Conservation (phyloP, 352 stramenopile species). For the Sclerospora graminicola region DNA sequence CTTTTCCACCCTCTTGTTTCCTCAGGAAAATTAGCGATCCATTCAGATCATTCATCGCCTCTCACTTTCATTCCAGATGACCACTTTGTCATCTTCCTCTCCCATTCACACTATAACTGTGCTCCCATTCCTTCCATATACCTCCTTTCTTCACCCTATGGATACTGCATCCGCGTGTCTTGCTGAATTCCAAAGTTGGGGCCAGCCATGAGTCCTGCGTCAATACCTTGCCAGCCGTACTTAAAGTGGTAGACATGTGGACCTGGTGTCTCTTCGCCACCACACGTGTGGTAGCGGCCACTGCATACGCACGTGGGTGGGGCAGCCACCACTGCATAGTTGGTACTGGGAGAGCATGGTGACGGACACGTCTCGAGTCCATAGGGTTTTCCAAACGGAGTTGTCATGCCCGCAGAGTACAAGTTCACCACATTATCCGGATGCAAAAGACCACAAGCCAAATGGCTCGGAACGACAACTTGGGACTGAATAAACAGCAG, state of each 20-base stretch:
- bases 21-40: conserved; percentile 7
- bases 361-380: conserved; percentile 32
- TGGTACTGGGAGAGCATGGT: conserved; percentile 55
- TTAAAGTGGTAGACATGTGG: conserved; percentile 76
- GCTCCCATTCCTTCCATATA: conserved; percentile 1
- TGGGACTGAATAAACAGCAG: conserved; percentile 60
- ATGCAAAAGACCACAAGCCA: conserved; percentile 47
- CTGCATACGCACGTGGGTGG: conserved; percentile 36
- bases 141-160: conserved; percentile 12
- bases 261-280: conserved; percentile 23
- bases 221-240: conserved; percentile 69
- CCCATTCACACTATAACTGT: conserved; percentile 19
- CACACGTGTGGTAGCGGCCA: conserved; percentile 42
- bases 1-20: too few relatives aligned
- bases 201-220: conserved; percentile 24
- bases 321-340: conserved; percentile 29
- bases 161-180: conserved; percentile 25
- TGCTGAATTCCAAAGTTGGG: conserved; percentile 21
- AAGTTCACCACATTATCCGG: conserved; percentile 36
- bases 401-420: conserved; percentile 25
- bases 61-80: background rate
- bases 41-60: too few relatives aligned
- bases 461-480: conserved; percentile 48
- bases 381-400: conserved; percentile 22
- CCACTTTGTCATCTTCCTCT: conserved; percentile 10